phyloP scores from a whole-genome alignment of 2,329 filamentous ascomycete genomes.

The Paraphaeosphaeria sporulosa region DNA sequence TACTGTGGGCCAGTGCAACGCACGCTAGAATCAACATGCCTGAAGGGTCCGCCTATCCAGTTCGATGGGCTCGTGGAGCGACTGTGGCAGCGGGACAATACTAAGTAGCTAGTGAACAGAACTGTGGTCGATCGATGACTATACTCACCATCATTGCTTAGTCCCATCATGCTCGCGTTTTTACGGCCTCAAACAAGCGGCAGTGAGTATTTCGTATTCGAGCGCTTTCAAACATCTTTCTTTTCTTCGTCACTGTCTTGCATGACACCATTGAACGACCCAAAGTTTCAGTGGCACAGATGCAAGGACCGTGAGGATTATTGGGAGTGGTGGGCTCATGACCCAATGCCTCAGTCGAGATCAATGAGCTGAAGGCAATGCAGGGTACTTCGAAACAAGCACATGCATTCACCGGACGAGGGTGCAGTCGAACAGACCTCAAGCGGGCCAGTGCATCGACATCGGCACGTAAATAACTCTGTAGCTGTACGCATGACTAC shows the following conservation, averaged over 20 bases:
- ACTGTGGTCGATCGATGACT: conserved; percentile 13
- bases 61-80: conserved; percentile 32
- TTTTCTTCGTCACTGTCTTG: background rate
- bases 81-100: conserved; percentile 28
- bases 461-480: conserved; percentile 20
- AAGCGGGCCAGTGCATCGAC: conserved; percentile 35
- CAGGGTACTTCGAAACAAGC: background rate
- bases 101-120: conserved; percentile 11
- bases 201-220: background rate
- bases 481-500: conserved; percentile 20
- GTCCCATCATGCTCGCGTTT: background rate
- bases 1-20: conserved; percentile 15
- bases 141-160: background rate
- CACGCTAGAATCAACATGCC: conserved; percentile 14
- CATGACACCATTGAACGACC: background rate
- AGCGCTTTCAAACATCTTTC: background rate
- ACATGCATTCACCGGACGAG: conserved; percentile 23
- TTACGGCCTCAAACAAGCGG: background rate
- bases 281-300: background rate
- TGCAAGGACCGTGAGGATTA: conserved; percentile 6
- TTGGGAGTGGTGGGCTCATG: conserved; percentile 22
- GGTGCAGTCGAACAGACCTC: conserved; percentile 35
- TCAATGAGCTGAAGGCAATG: conserved; percentile 8
- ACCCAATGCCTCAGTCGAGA: conserved; percentile 21
- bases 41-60: conserved; percentile 24